Conservation (phyloP, 164 flowering plant genomes). For the Vitis amurensis region DNA sequence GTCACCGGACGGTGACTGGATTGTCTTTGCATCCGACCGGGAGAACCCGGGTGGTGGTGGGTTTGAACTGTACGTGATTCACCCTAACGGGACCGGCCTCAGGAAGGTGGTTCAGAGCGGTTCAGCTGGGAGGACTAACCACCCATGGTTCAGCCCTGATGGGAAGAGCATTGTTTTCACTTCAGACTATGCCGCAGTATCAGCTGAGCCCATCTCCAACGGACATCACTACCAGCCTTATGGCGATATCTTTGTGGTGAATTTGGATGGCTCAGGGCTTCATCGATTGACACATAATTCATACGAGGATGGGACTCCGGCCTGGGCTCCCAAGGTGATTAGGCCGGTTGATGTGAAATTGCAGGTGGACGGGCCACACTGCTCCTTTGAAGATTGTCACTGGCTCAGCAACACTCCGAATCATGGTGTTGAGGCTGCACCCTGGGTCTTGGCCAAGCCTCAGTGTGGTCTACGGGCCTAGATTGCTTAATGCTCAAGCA, state of each 20-base stretch:
- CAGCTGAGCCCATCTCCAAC: slow-evolving; percentile 85
- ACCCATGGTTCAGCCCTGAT: slow-evolving; percentile 84
- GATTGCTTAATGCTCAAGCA: not conserved
- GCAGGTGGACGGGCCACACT: slow-evolving; percentile 26
- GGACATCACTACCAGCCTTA: slow-evolving; percentile 89
- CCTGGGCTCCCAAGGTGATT: slow-evolving; percentile 61
- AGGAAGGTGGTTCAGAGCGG: slow-evolving; percentile 65
- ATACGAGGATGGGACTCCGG: slow-evolving; percentile 88
- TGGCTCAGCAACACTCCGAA: slow-evolving; percentile 49
- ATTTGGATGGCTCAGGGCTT: slow-evolving; percentile 59
- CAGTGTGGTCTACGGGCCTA: slow-evolving; percentile 11
- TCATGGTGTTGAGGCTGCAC: not conserved
- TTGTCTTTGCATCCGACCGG: slow-evolving; percentile 81
- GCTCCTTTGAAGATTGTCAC: slow-evolving; percentile 75
- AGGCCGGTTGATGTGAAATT: slow-evolving; percentile 45
- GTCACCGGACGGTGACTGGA: slow-evolving; percentile 95
- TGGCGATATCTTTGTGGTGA: slow-evolving; percentile 71
- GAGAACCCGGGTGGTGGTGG: slow-evolving; percentile 67
- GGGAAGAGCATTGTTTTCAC: slow-evolving; percentile 67
- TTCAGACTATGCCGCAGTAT: slow-evolving; percentile 73
- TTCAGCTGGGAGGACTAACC: slow-evolving; percentile 68
- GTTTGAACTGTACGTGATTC: slow-evolving; percentile 61
- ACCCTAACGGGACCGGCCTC: slow-evolving; percentile 81
- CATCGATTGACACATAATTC: slow-evolving; percentile 76
- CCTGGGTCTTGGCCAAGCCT: not conserved